These are phyloP conservation scores for Schizosaccharomyces octosporus DNA, from an alignment of 805 yeast genomes.

Conservation along the genomic window DNA sequence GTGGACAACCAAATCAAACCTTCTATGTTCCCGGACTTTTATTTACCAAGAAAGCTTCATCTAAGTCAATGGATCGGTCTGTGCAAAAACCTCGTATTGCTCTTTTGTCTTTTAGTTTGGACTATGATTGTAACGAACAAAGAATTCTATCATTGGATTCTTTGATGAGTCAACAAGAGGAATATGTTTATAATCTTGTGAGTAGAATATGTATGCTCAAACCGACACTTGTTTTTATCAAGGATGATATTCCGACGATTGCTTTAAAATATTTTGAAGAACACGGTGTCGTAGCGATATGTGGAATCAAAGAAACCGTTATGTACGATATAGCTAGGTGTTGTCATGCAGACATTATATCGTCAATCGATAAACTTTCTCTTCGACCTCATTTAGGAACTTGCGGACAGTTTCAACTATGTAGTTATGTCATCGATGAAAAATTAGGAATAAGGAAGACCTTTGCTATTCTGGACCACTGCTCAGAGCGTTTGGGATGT, in stretches of 20 bases:
- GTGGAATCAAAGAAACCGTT: slow-evolving; percentile 58
- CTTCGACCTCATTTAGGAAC: slow-evolving; percentile 46
- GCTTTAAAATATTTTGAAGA: slow-evolving; percentile 50
- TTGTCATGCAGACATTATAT: slow-evolving; percentile 63
- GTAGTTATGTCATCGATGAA: slow-evolving; percentile 33
- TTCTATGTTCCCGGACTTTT: slow-evolving; percentile 50
- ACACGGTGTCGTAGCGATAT: slow-evolving; percentile 59
- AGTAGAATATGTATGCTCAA: slow-evolving; percentile 48
- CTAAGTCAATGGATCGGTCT: slow-evolving; percentile 46
- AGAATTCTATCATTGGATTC: slow-evolving; percentile 64
- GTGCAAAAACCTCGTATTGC: slow-evolving; percentile 52
- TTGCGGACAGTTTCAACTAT: slow-evolving; percentile 49
- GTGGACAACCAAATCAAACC: slow-evolving; percentile 42
- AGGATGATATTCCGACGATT: slow-evolving; percentile 57
- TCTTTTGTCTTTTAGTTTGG: slow-evolving; percentile 69
- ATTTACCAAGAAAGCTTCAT: slow-evolving; percentile 61
- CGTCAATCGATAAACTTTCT: slow-evolving; percentile 65
- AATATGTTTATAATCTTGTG: slow-evolving; percentile 58
- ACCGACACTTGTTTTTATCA: slow-evolving; percentile 59
- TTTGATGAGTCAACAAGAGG: slow-evolving; percentile 65
- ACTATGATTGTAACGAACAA: slow-evolving; percentile 42
- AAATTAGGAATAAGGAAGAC: slow-evolving; percentile 22
- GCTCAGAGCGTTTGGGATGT: slow-evolving; percentile 48
- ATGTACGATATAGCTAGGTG: slow-evolving; percentile 53
- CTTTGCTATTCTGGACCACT: slow-evolving; percentile 57